phyloP scores from a whole-genome alignment of 1,284 basidiomycete species.

The Xerocomus cyaneibrunnescens region DNA sequence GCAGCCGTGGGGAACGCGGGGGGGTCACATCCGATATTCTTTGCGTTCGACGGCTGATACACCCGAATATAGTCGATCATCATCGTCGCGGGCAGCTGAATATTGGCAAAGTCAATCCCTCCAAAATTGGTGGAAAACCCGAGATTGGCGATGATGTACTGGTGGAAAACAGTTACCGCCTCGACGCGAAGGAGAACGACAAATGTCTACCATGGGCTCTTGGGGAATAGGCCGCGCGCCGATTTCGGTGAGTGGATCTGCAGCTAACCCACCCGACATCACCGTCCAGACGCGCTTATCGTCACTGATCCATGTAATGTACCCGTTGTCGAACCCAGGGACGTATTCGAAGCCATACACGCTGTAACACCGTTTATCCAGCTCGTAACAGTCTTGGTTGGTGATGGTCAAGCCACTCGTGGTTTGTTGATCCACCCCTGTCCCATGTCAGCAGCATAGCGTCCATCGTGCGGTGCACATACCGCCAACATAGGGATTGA shows the following conservation, averaged over 20 bases:
- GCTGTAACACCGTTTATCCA: slow-evolving; percentile 31
- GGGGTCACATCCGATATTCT: slow-evolving; percentile 43
- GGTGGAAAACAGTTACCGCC: slow-evolving; percentile 1
- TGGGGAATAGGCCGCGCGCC: slow-evolving; percentile 49
- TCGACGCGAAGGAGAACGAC: background rate
- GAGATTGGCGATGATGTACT: slow-evolving; percentile 47
- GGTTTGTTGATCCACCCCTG: slow-evolving; percentile 36
- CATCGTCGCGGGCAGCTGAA: slow-evolving; percentile 43
- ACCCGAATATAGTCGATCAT: slow-evolving; percentile 45
- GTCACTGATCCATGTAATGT: slow-evolving; percentile 50
- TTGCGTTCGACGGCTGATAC: slow-evolving; percentile 40
- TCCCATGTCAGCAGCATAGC: slow-evolving; percentile 1
- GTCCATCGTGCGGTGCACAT: slow-evolving; percentile 3
- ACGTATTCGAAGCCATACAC: slow-evolving; percentile 37
- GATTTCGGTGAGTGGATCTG: slow-evolving; percentile 45
- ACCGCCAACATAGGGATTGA: slow-evolving; percentile 35
- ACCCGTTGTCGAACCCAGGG: slow-evolving; percentile 41
- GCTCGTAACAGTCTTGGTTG: slow-evolving; percentile 34
- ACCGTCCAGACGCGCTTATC: slow-evolving; percentile 48
- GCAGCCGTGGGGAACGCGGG: slow-evolving; percentile 38
- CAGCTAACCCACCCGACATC: slow-evolving; percentile 38
- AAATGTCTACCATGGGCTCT: slow-evolving; percentile 47
- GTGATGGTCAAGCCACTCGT: slow-evolving; percentile 34
- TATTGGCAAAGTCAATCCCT: slow-evolving; percentile 38
- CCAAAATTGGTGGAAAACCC: slow-evolving; percentile 45